phyloP scores from a whole-genome alignment of 1,284 basidiomycete species.

The Puccinia triticina region DNA sequence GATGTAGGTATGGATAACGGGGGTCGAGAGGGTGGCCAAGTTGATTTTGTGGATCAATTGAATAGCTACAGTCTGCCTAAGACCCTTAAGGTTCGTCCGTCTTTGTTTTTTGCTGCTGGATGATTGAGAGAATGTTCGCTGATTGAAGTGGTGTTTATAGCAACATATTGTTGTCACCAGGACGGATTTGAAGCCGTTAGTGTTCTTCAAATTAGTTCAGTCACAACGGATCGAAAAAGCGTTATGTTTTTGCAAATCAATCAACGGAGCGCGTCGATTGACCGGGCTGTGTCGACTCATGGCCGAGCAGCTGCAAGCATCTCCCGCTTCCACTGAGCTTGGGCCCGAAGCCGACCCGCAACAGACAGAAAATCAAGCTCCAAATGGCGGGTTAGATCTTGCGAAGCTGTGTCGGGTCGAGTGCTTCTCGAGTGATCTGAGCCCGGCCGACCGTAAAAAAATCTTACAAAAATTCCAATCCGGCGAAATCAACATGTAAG shows the following conservation, averaged over 20 bases:
- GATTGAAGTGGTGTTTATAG: constrained; percentile 61
- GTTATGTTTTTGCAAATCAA: constrained; percentile 92
- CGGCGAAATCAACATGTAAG: constrained; percentile 80
- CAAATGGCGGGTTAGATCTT: constrained; percentile 51
- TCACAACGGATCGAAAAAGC: constrained; percentile 69
- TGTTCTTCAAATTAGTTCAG: constrained; percentile 83
- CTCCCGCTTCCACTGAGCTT: background rate
- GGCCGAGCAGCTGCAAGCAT: constrained; percentile 65
- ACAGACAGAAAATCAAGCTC: constrained; percentile 6
- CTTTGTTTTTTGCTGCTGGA: constrained; percentile 36
- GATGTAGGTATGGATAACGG: constrained; percentile 59
- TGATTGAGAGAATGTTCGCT: background rate
- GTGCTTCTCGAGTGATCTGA: constrained; percentile 86
- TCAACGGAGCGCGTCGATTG: constrained; percentile 83
- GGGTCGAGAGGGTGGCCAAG: too few species aligned
- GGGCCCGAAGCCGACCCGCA: background rate
- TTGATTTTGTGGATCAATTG: constrained; percentile 64
- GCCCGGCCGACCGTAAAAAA: constrained; percentile 71
- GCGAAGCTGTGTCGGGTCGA: constrained; percentile 64
- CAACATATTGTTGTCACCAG: constrained; percentile 85
- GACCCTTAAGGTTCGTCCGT: constrained; percentile 68
- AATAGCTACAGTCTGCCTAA: constrained; percentile 81
- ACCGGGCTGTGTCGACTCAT: constrained; percentile 82
- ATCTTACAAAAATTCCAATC: constrained; percentile 80
- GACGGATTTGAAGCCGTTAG: constrained; percentile 80